Evolutionary conservation across 768 basidiomycete species (phyloP).

Genomic region (Trametes elegans): DNA sequence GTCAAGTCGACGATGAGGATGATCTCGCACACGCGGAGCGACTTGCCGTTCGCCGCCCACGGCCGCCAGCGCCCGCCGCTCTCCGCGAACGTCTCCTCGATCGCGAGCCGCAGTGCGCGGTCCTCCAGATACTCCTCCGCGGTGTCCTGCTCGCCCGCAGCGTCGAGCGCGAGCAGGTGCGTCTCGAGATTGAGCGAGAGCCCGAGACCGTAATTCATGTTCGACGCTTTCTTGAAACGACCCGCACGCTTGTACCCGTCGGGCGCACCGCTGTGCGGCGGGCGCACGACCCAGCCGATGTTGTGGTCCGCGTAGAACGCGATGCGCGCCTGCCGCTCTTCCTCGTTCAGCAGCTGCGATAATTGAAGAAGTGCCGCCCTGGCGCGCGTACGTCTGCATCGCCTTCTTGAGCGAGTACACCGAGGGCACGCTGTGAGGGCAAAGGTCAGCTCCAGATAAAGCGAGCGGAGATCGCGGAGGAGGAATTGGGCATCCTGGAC

Average conservation of each 20-base stretch:
- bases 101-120: conserved; percentile 64
- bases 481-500: background rate
- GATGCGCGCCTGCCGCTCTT: conserved; percentile 64
- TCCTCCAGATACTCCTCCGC: conserved; percentile 61
- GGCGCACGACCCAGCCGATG: conserved; percentile 84
- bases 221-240: conserved; percentile 91
- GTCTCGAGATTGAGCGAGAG: conserved; percentile 62
- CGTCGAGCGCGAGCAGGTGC: conserved; percentile 46
- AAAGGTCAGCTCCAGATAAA: background rate
- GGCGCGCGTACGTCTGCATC: conserved; percentile 88
- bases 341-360: conserved; percentile 60
- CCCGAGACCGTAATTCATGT: conserved; percentile 81
- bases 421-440: conserved; percentile 56
- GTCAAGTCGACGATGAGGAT: conserved; percentile 84
- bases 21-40: conserved; percentile 74
- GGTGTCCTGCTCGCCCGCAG: conserved; percentile 37
- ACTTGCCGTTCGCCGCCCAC: conserved; percentile 74
- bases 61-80: conserved; percentile 60
- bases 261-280: conserved; percentile 56
- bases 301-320: conserved; percentile 73
- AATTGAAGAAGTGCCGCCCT: conserved; percentile 79
- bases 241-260: conserved; percentile 83
- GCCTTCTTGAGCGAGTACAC: conserved; percentile 79
- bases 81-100: conserved; percentile 69
- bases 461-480: conserved; percentile 7